These are phyloP conservation scores for Populus deltoides DNA, from an alignment of 345 rosid species.

Conservation along the genomic window DNA sequence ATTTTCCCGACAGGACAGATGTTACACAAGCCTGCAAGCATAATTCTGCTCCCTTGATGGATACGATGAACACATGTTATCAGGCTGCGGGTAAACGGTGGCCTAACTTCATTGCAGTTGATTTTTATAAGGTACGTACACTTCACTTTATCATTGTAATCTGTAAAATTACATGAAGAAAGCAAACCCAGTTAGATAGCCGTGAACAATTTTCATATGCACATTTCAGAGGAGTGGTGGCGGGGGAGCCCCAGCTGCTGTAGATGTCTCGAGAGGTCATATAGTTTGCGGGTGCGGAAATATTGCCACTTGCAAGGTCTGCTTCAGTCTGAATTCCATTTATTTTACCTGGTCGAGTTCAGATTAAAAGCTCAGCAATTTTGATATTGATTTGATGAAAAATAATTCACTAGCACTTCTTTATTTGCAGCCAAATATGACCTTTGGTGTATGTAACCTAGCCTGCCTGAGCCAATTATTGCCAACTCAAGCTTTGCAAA, in stretches of 20 bases:
- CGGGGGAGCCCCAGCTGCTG: conserved; percentile 1
- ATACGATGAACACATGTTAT: conserved; percentile 21
- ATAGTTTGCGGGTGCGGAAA: conserved; percentile 30
- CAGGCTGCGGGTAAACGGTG: conserved; percentile 24
- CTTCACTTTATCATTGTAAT: background rate
- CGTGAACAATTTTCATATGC: background rate
- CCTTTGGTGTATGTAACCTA: conserved; percentile 36
- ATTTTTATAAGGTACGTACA: conserved; percentile 21
- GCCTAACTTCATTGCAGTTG: conserved; percentile 36
- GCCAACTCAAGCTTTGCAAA: conserved; percentile 36
- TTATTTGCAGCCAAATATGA: conserved; percentile 49
- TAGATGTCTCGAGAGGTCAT: conserved; percentile 27
- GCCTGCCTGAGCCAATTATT: conserved; percentile 23
- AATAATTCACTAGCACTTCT: too few relatives aligned
- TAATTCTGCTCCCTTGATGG: conserved; percentile 28
- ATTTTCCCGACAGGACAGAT: conserved; percentile 18
- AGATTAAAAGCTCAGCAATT: background rate
- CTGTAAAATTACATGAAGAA: background rate
- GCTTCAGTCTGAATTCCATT: background rate
- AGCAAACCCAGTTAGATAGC: background rate
- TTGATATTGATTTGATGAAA: background rate
- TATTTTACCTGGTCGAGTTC: background rate
- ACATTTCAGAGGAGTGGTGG: conserved; percentile 27
- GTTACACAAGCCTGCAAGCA: conserved; percentile 23
- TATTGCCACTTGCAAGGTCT: conserved; percentile 28